These are phyloP conservation scores for Colletotrichum lini DNA, from an alignment of 2,329 filamentous ascomycete species.

Conservation along the genomic window DNA sequence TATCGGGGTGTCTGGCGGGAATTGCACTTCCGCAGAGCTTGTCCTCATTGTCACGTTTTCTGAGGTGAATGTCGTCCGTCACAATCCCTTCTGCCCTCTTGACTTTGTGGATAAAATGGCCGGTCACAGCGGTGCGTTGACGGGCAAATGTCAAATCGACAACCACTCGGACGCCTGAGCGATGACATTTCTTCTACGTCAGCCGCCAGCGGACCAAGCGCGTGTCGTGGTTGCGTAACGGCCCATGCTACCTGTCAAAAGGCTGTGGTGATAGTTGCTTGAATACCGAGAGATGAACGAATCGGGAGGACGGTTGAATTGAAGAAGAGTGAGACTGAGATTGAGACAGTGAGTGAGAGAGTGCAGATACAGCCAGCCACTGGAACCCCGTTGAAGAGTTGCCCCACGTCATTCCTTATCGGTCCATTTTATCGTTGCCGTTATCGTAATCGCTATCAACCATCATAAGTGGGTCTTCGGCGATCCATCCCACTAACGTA, in stretches of 20 bases:
- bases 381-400: background rate
- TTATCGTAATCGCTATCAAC: slow-evolving; percentile 5
- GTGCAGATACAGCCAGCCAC: background rate
- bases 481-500: slow-evolving; percentile 33
- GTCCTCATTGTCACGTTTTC: background rate
- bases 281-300: background rate
- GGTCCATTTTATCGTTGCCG: background rate
- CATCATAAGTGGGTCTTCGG: slow-evolving; percentile 5
- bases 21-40: background rate
- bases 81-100: background rate
- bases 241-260: background rate
- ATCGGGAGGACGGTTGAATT: background rate
- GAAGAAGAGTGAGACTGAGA: background rate
- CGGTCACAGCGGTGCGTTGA: background rate
- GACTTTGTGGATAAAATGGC: background rate
- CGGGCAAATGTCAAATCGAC: background rate
- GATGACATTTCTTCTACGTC: background rate
- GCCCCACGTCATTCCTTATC: background rate
- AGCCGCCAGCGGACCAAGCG: slow-evolving; percentile 8
- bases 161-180: background rate
- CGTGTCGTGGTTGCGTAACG: background rate
- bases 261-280: background rate
- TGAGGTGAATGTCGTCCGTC: background rate
- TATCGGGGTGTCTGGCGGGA: background rate
- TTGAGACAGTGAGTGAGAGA: background rate